A percentile compares a stretch with the other conserved stretches of the same genome.
Conservation (phyloP, 192 early-diverging fungal species). For the Coemansia sp. region DNA sequence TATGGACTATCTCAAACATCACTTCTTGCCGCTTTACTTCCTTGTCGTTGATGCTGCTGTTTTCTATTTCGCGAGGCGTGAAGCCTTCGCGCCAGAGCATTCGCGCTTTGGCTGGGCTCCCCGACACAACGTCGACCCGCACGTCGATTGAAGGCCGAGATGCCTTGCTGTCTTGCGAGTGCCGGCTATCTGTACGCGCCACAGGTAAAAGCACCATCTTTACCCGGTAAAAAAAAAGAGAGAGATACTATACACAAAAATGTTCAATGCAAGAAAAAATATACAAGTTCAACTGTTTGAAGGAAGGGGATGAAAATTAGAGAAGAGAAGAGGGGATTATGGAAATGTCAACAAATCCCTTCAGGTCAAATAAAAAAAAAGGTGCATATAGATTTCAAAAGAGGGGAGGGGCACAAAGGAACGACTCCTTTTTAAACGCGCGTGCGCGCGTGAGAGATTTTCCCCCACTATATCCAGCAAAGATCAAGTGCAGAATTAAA, state of each 20-base stretch:
- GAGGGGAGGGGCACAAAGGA: no score
- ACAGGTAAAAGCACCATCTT: slow-evolving; percentile 35
- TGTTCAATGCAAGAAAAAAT: neutral
- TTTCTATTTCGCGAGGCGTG: slow-evolving; percentile 58
- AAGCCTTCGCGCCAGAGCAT: slow-evolving; percentile 58
- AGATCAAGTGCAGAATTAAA: neutral
- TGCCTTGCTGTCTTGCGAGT: slow-evolving; percentile 22
- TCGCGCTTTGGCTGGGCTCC: slow-evolving; percentile 47
- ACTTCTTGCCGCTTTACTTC: slow-evolving; percentile 91
- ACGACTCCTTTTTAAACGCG: no score
- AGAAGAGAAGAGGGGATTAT: no score
- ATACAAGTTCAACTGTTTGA: neutral
- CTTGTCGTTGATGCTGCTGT: slow-evolving; percentile 58
- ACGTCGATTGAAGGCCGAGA: slow-evolving; percentile 24
- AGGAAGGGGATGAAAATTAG: neutral
- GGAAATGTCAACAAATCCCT: no score
- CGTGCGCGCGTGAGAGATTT: no score
- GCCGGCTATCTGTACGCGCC: slow-evolving; percentile 10
- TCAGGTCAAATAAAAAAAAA: no score
- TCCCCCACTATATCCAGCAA: no score
- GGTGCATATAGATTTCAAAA: no score
- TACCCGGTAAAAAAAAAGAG: no score
- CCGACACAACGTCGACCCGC: slow-evolving; percentile 13
- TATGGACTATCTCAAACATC: slow-evolving; percentile 88
- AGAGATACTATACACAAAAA: no score